Evolutionary conservation across 2,329 filamentous ascomycete genomes (phyloP), one percentile per base, ranked within the genome.

Genomic region (Epichloe amarillans): DNA sequence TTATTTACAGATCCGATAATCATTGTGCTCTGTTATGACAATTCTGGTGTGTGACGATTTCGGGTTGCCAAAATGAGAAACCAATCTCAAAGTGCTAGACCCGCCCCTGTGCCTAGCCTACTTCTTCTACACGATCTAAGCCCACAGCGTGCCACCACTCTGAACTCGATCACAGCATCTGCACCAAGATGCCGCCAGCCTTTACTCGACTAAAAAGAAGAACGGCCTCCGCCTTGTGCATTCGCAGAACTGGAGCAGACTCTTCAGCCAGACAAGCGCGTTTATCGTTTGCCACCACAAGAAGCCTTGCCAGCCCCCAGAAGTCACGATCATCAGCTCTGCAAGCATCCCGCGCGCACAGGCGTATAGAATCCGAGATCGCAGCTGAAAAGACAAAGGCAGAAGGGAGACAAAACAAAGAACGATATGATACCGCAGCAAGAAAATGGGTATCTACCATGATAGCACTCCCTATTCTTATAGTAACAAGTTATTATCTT

Each of bases 401-500:
- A 44, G 54, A 53, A 35, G 51, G 60, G 42, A 55, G 65, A 38
- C 68, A 70, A 42, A 74, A 71, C 55, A 62, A 69, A 56, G 2
- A 58, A 53, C 66, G 69, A 40, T 76, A 74, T 58, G 69, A 72
- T 50, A 56, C 59, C 38, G 69, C 71, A 33, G 67, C 69, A 50
- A 61, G 72, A 52, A 72, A 68, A 57, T 78, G 73, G 66, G 62
- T 68, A 3, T 63, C 65, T 21, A 54, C 69, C 7, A 73, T 80
- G 56, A 69, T 79, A 50, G 75, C 73, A 23, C 57, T 78, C 62
- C 77, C 77, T 2, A 71, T 80, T 35, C 57, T 79, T 4, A 53
- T 79, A 14, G 75, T 80, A 47, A 76, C 74, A 26, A 77, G 76
- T 21, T 80, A 76, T 54, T 71, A 69, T 48, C 59, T 80, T 3